A percentile compares a stretch with the other conserved stretches of the same genome.
These are phyloP conservation scores for Penicillium sclerotigenum DNA, from an alignment of 2,329 filamentous ascomycete species.

Conservation along the genomic window DNA sequence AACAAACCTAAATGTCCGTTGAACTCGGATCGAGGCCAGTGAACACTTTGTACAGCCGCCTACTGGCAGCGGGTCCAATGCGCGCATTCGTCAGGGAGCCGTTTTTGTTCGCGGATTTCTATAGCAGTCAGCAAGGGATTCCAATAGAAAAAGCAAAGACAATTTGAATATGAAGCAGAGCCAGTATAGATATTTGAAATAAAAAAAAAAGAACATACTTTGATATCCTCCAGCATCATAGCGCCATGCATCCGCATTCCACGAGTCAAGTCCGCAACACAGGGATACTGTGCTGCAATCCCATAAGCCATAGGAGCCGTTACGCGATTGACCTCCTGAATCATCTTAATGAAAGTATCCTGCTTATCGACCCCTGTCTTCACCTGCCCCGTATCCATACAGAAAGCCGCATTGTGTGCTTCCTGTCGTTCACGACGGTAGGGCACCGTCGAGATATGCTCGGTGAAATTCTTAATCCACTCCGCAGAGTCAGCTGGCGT, in stretches of 20 bases:
- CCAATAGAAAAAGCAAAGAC: background rate
- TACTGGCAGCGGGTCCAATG: conserved; percentile 49
- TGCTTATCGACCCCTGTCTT: conserved; percentile 61
- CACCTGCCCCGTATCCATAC: conserved; percentile 76
- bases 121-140: background rate
- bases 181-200: background rate
- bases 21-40: conserved; percentile 46
- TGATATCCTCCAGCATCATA: conserved; percentile 59
- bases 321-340: conserved; percentile 70
- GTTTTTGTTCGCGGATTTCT: conserved; percentile 50
- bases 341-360: conserved; percentile 71
- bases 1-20: conserved; percentile 39
- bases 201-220: conserved; percentile 28
- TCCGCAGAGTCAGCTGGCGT: conserved; percentile 62
- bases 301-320: conserved; percentile 71
- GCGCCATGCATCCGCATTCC: conserved; percentile 61
- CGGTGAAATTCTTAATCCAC: conserved; percentile 71
- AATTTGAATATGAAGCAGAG: background rate
- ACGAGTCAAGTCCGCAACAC: conserved; percentile 56
- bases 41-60: conserved; percentile 49
- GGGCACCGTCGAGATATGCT: conserved; percentile 73
- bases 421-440: conserved; percentile 57
- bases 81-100: conserved; percentile 45
- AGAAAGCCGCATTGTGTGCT: conserved; percentile 58
- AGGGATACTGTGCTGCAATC: conserved; percentile 60